Base-by-base conservation (phyloP, 257 asterid genomes). In the Solanum okadae region DNA sequence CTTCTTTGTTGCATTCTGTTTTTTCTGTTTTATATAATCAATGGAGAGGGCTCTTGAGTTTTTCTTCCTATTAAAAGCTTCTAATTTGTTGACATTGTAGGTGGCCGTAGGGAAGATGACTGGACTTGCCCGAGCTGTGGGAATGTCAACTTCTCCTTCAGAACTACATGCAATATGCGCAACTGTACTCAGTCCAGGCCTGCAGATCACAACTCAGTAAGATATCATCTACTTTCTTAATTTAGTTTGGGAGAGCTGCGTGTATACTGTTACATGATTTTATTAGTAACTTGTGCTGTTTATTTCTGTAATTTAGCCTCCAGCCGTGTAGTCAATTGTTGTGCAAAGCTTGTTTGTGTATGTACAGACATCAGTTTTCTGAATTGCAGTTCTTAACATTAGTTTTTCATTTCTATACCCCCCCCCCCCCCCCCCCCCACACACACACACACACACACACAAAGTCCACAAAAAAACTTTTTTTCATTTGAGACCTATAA, bases 81-180 rank as follows among this genome's bases (percentile, higher is more conserved):
- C 70, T 82, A 82, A 40, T 35, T 84, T 90, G 40, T 84, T 88
- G 67, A 86, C 27, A 81, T 77, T 91, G 85, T 87, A 96, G 98
- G 98, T 89, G 96, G 96, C 40, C 98, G 98, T 42, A 94, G 98
- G 91, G 98, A 96, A 93, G 98, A 96, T 93, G 98, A 96, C 87
- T 96, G 98, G 98, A 96, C 98, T 46, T 96, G 98, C 86, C 96
- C 98, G 18, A 96, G 98, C 91, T 96, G 98, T 90, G 98, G 98
- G 59, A 95, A 95, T 73, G 98, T 95, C 83, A 96, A 96, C 93
- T 96, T 94, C 91, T 95, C 98, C 59, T 95, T 95, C 90, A 92
- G 98, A 92, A 95, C 98, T 63, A 95, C 98, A 49, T 95, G 98
- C 91, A 95, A 95, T 86, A 95, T 94, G 98, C 98, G 94, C 34